Evolutionary conservation across 2,329 filamentous ascomycete species (phyloP).

Genomic region (Fusarium compactum): DNA sequence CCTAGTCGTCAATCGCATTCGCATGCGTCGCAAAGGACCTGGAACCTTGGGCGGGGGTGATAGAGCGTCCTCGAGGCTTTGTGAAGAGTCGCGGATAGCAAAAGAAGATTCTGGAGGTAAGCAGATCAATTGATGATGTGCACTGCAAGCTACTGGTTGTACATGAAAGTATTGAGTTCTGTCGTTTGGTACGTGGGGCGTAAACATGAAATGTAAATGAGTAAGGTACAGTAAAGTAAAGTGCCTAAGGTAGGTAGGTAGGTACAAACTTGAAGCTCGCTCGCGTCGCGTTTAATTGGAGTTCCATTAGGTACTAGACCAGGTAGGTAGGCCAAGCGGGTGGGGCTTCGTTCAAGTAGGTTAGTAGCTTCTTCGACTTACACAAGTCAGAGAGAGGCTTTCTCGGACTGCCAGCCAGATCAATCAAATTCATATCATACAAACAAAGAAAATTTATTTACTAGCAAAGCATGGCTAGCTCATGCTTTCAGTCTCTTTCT

Average conservation of each 20-base stretch:
- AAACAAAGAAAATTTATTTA: background rate
- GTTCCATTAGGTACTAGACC: background rate
- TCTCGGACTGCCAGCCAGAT: background rate
- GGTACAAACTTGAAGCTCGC: slow-evolving; percentile 15
- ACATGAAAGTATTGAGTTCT: background rate
- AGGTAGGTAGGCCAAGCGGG: background rate
- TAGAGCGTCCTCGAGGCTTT: background rate
- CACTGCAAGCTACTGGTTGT: background rate
- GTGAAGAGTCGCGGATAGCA: slow-evolving; percentile 2
- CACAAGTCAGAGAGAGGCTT: background rate
- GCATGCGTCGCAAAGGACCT: slow-evolving; percentile 17
- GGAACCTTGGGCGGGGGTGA: background rate
- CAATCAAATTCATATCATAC: background rate
- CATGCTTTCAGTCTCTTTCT: background rate
- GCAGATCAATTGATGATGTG: background rate
- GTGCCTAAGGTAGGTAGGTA: background rate
- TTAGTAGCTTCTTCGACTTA: background rate
- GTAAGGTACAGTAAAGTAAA: background rate
- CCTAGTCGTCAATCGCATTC: slow-evolving; percentile 1
- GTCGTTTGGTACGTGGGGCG: slow-evolving; percentile 19
- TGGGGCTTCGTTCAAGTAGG: background rate
- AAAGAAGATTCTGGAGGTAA: background rate
- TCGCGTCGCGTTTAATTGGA: slow-evolving; percentile 30
- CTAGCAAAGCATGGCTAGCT: background rate
- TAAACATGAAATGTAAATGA: slow-evolving; percentile 16